Conservation (phyloP, 2,329 filamentous ascomycete species). For the Stenocarpella maydis region DNA sequence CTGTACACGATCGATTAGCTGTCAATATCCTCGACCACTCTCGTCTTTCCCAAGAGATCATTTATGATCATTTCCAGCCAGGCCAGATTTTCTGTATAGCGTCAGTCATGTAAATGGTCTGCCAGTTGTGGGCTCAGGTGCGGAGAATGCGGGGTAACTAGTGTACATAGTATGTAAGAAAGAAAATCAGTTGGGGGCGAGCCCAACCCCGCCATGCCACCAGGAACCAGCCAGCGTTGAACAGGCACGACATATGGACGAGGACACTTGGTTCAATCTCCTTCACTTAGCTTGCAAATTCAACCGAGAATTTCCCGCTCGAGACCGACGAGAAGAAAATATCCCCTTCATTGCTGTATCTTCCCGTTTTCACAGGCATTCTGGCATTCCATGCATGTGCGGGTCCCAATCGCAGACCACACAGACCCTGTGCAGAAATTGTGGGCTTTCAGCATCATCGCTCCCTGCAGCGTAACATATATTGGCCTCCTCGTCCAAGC, state of each 20-base stretch:
- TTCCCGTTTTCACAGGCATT: no score
- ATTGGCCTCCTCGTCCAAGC: slow-evolving; percentile 11
- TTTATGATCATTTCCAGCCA: no score
- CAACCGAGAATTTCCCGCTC: slow-evolving; percentile 17
- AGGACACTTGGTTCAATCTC: neutral
- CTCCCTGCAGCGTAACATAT: slow-evolving; percentile 27
- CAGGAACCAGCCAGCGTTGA: no score
- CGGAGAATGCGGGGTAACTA: slow-evolving; percentile 19
- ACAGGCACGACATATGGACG: neutral
- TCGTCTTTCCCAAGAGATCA: no score
- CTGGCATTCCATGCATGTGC: neutral
- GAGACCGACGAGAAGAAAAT: neutral
- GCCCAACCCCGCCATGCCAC: neutral
- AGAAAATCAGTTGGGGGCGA: neutral
- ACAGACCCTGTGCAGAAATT: slow-evolving; percentile 4
- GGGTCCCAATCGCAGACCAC: neutral
- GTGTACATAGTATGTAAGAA: no score
- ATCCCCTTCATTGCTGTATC: neutral
- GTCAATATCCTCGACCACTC: no score
- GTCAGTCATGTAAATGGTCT: no score
- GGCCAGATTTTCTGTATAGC: no score
- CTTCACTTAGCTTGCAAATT: neutral
- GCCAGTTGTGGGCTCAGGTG: no score
- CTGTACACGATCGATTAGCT: no score
- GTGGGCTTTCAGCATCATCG: slow-evolving; percentile 3